Percentiles rank a stretch among this genome's conserved stretches.
phyloP scores from a whole-genome alignment of 1,284 basidiomycete species.

The Apiotrichum sp. region DNA sequence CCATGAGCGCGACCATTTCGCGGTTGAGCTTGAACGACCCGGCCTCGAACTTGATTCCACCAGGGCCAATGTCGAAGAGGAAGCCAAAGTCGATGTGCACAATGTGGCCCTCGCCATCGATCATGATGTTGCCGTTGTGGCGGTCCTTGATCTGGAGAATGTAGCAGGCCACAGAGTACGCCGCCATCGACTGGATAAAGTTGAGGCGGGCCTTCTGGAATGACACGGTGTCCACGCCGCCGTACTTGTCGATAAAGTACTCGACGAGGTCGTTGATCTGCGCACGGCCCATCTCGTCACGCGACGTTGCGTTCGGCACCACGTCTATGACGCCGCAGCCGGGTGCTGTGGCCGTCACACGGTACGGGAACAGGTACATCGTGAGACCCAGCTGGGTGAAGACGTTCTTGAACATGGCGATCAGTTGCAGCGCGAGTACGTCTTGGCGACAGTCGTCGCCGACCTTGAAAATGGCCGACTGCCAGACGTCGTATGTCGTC shows the following conservation, averaged over 20 bases:
- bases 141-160: slow-evolving; percentile 96
- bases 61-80: slow-evolving; percentile 83
- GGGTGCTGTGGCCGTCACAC: slow-evolving; percentile 93
- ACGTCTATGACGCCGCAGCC: slow-evolving; percentile 99
- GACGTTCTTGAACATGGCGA: slow-evolving; percentile 99
- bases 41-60: slow-evolving; percentile 88
- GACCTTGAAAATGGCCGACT: slow-evolving; percentile 99
- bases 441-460: slow-evolving; percentile 99
- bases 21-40: slow-evolving; percentile 96
- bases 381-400: slow-evolving; percentile 81
- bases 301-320: slow-evolving; percentile 93
- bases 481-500: slow-evolving; percentile 84
- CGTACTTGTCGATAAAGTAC: slow-evolving; percentile 95
- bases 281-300: slow-evolving; percentile 98
- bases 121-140: slow-evolving; percentile 99
- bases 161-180: slow-evolving; percentile 97
- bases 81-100: slow-evolving; percentile 96
- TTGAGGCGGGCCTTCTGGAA: slow-evolving; percentile 93
- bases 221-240: slow-evolving; percentile 74
- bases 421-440: slow-evolving; percentile 89
- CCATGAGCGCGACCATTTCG: slow-evolving; percentile 98
- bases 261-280: slow-evolving; percentile 94
- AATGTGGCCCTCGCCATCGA: slow-evolving; percentile 92
- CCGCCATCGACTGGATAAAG: slow-evolving; percentile 99
- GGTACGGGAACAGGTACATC: slow-evolving; percentile 90